Conservation (phyloP, 176 grass and related monocot species). For the Raddia distichophylla region DNA sequence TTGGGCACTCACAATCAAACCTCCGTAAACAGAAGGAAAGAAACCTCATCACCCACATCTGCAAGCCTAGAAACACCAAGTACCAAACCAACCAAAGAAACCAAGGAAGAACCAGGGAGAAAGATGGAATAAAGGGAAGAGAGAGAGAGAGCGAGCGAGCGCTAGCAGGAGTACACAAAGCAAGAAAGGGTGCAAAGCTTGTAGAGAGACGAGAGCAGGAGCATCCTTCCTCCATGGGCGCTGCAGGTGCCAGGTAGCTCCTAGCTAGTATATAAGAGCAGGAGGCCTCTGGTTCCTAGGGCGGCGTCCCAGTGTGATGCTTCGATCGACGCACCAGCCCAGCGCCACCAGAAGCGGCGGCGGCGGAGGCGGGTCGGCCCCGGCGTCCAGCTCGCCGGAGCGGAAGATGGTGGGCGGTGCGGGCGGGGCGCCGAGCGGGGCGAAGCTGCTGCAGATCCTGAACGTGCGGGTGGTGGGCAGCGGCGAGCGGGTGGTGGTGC, state of each 20-base stretch:
- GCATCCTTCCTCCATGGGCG: constrained; percentile 29
- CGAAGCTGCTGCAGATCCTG: constrained; percentile 89
- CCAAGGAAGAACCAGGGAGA: not conserved
- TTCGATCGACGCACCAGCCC: constrained; percentile 44
- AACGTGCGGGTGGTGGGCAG: constrained; percentile 79
- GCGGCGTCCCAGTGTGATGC: constrained; percentile 26
- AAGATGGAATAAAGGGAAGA: constrained; percentile 40
- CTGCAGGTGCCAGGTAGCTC: not conserved
- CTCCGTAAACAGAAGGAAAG: not conserved
- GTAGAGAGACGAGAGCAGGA: not conserved
- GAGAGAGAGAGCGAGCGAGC: not conserved
- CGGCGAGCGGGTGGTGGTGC: constrained; percentile 79
- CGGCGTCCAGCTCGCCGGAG: constrained; percentile 35
- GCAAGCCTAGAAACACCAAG: not conserved
- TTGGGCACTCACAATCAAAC: constrained; percentile 24
- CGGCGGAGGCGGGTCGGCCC: constrained; percentile 14
- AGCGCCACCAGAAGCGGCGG: constrained; percentile 37
- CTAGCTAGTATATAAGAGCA: constrained; percentile 35
- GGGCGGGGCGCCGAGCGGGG: constrained; percentile 50
- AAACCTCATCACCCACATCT: not conserved
- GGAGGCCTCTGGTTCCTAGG: not conserved
- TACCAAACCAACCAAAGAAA: not conserved
- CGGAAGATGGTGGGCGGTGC: constrained; percentile 37
- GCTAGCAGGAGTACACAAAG: not conserved
- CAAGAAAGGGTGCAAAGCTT: not conserved